Evolutionary conservation across 352 stramenopile genomes (phyloP).

Genomic region (Pythium myriotylum): DNA sequence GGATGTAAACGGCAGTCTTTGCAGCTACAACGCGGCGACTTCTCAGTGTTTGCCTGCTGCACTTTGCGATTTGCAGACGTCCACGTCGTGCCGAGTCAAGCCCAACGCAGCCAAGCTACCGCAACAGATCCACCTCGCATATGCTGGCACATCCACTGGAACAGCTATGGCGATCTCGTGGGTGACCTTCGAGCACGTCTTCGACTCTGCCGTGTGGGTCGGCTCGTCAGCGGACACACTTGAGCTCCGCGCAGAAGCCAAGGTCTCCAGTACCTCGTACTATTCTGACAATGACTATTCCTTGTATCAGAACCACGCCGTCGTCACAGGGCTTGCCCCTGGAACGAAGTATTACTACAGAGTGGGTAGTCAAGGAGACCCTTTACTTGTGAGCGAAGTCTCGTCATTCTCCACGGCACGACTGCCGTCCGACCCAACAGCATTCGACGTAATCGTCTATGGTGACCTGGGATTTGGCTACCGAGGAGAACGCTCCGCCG

Average conservation of each 20-base stretch:
- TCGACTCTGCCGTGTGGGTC: conserved; percentile 51
- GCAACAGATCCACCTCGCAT: conserved; percentile 65
- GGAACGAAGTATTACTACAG: conserved; percentile 45
- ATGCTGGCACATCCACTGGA: conserved; percentile 39
- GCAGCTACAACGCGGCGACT: no score
- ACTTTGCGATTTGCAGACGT: no score
- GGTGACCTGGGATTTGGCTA: conserved; percentile 46
- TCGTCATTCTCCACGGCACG: conserved; percentile 44
- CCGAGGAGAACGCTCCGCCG: conserved; percentile 43
- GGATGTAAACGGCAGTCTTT: no score
- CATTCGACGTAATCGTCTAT: conserved; percentile 58
- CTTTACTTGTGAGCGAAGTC: conserved; percentile 4
- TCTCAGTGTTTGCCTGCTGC: no score
- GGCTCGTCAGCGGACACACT: conserved; percentile 33
- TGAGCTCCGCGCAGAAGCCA: conserved; percentile 6
- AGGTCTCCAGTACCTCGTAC: conserved; percentile 34
- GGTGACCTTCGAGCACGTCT: conserved; percentile 48
- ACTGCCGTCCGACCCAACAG: conserved; percentile 20
- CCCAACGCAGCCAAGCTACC: conserved; percentile 43
- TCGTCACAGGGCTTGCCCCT: conserved; percentile 33
- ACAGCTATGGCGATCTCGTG: conserved; percentile 67
- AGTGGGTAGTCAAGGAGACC: conserved; percentile 16
- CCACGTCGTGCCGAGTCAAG: conserved; percentile 48
- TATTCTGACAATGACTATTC: conserved; percentile 55
- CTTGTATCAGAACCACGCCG: conserved; percentile 45